These are phyloP conservation scores for Modicella reniformis DNA, from an alignment of 371 early-diverging fungal genomes.

Conservation along the genomic window DNA sequence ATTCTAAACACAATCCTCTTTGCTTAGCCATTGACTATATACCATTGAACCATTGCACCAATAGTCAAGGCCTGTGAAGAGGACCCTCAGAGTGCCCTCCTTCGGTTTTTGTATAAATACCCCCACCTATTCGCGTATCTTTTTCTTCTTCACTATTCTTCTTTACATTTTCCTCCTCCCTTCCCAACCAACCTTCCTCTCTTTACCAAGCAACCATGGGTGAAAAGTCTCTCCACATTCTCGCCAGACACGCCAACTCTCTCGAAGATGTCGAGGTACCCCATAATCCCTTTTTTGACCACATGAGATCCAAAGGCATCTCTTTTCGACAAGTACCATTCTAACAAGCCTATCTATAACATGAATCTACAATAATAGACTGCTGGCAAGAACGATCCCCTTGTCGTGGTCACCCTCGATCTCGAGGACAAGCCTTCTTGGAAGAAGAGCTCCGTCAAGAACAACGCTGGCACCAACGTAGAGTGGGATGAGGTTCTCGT, in stretches of 20 bases:
- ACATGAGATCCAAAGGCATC: too few species aligned
- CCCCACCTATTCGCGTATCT: neutral
- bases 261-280: slow-evolving; percentile 48
- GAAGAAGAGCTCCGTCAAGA: slow-evolving; percentile 49
- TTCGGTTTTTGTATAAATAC: slow-evolving; percentile 11
- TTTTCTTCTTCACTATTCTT: slow-evolving; percentile 8
- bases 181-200: neutral
- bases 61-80: neutral
- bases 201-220: slow-evolving; percentile 27
- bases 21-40: slow-evolving; percentile 3
- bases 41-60: slow-evolving; percentile 6
- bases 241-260: slow-evolving; percentile 12
- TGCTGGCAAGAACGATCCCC: slow-evolving; percentile 54
- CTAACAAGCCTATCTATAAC: too few species aligned
- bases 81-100: neutral
- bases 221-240: slow-evolving; percentile 20
- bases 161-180: neutral
- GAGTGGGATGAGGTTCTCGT: slow-evolving; percentile 64
- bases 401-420: slow-evolving; percentile 19
- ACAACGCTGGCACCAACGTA: slow-evolving; percentile 59
- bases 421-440: slow-evolving; percentile 50
- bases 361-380: too few species aligned
- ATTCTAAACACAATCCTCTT: too few species aligned
- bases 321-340: too few species aligned
- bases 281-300: too few species aligned